phyloP scores from a whole-genome alignment of 306 rosid genomes.

The Corylus americana region DNA sequence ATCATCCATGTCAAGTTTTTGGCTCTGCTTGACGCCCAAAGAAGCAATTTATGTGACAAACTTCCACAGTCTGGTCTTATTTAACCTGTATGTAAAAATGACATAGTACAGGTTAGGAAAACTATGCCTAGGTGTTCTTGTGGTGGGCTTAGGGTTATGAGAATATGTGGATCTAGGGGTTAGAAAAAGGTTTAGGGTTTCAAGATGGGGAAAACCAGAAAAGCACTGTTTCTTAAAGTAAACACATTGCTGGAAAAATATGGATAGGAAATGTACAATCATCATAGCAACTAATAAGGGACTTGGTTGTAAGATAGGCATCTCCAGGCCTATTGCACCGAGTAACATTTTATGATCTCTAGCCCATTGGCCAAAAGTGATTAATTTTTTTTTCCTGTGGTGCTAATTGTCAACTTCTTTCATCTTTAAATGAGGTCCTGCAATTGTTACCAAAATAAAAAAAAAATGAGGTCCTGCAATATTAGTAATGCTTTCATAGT shows the following conservation, averaged over 20 bases:
- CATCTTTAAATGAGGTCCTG: too few relatives aligned
- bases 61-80: too few relatives aligned
- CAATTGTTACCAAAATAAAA: too few relatives aligned
- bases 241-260: too few relatives aligned
- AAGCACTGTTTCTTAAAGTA: too few relatives aligned
- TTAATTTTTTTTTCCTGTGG: background rate
- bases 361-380: background rate
- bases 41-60: background rate
- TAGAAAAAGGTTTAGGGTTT: background rate
- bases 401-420: background rate
- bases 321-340: background rate
- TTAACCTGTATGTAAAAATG: too few relatives aligned
- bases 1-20: background rate
- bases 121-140: too few relatives aligned
- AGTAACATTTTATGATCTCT: background rate
- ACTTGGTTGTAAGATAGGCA: background rate
- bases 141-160: too few relatives aligned
- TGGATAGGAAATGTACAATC: background rate
- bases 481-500: background rate
- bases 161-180: background rate
- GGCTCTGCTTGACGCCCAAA: background rate
- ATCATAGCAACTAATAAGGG: background rate
- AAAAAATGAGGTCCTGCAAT: conserved; percentile 11
- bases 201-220: too few relatives aligned
- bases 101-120: too few relatives aligned